A percentile compares a stretch with the other conserved stretches of the same genome.
Conservation (phyloP, 2,329 filamentous ascomycete genomes). For the Phialemonium atrogriseum region DNA sequence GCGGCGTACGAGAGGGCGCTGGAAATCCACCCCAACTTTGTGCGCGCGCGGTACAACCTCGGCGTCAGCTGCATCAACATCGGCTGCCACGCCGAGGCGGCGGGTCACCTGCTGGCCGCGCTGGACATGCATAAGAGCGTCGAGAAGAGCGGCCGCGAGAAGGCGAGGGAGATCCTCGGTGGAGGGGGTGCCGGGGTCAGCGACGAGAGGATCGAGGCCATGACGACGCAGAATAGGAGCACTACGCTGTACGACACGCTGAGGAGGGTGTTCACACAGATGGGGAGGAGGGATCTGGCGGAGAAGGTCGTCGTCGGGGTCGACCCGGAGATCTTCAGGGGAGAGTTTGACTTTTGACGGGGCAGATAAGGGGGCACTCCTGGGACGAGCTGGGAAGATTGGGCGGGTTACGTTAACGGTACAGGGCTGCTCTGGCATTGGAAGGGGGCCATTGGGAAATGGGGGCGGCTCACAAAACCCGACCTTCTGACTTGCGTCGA, state of each 20-base stretch:
- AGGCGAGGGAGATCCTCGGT: conserved; percentile 75
- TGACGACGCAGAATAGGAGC: conserved; percentile 92
- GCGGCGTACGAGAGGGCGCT: conserved; percentile 92
- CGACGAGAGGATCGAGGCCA: conserved; percentile 72
- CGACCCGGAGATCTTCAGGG: conserved; percentile 80
- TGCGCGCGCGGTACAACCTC: conserved; percentile 92
- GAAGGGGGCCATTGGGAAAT: too few relatives aligned
- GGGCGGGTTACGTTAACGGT: too few relatives aligned
- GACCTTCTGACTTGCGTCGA: too few relatives aligned
- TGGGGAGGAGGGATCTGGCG: conserved; percentile 80
- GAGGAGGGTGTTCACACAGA: conserved; percentile 89
- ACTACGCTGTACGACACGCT: conserved; percentile 96
- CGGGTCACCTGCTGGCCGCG: conserved; percentile 83
- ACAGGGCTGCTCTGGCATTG: too few relatives aligned
- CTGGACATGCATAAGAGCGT: conserved; percentile 94
- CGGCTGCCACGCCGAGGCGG: conserved; percentile 87
- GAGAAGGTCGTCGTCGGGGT: conserved; percentile 85
- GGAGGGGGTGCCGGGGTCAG: conserved; percentile 32
- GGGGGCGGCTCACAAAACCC: too few relatives aligned
- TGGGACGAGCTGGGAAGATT: too few relatives aligned
- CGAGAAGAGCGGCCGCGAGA: conserved; percentile 74
- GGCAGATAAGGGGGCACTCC: conserved; percentile 9
- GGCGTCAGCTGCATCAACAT: conserved; percentile 97
- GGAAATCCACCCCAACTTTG: conserved; percentile 87
- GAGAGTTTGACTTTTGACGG: conserved; percentile 74